Percentiles rank a stretch among this genome's conserved stretches.
Conservation (phyloP, 139 green algal species). For the Chlorella sp. region DNA sequence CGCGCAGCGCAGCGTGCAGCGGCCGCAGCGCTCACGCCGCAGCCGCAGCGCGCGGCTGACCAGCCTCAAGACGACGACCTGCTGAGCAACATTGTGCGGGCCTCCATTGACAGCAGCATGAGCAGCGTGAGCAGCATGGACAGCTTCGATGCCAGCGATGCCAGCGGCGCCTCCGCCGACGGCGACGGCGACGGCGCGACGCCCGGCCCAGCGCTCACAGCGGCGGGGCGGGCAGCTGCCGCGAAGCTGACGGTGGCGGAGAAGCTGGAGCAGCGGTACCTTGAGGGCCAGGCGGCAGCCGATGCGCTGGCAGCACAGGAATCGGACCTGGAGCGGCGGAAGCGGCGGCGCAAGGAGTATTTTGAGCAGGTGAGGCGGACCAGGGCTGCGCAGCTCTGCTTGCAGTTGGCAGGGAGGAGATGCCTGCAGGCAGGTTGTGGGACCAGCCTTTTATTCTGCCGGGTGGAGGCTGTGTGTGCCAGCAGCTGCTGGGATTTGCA, state of each 20-base stretch:
- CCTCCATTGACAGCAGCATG: background rate
- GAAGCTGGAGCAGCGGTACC: slow-evolving; percentile 14
- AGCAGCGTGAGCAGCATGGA: background rate
- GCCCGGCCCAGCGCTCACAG: too few species aligned
- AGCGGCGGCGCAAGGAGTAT: slow-evolving; percentile 39
- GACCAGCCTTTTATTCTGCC: too few species aligned
- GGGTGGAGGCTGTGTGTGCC: too few species aligned
- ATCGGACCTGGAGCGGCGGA: slow-evolving; percentile 15
- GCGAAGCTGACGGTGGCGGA: slow-evolving; percentile 7
- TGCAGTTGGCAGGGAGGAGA: too few species aligned
- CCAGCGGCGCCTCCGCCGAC: too few species aligned
- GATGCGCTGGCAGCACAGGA: background rate
- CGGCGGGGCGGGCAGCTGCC: too few species aligned
- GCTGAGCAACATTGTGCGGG: slow-evolving; percentile 9
- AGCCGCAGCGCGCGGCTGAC: background rate
- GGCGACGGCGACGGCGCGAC: too few species aligned
- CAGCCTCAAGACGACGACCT: background rate
- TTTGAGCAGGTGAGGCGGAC: slow-evolving; percentile 24
- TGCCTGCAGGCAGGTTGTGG: too few species aligned
- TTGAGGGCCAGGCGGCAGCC: background rate
- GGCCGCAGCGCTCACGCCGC: background rate
- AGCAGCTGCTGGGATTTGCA: too few species aligned
- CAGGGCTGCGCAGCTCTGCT: too few species aligned
- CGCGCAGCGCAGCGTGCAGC: background rate
- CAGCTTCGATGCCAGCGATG: background rate